Evolutionary conservation across 129 eudicot species (phyloP).

Genomic region (Tagetes patula): DNA sequence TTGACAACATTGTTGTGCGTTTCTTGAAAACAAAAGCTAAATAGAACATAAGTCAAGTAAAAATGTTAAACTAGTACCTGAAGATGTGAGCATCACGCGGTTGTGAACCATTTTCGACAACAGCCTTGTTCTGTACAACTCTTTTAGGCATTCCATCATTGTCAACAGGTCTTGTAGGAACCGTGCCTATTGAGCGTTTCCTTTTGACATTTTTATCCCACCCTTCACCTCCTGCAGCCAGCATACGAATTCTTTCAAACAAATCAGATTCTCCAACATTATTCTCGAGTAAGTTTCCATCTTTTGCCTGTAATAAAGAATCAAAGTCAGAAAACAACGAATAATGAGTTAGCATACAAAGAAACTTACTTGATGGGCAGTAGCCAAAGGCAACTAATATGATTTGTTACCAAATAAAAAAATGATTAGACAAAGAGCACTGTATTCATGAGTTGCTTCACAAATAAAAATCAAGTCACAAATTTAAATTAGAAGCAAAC

Average conservation of each 20-base stretch:
- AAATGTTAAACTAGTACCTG: constrained; percentile 41
- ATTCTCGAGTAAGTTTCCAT: constrained; percentile 51
- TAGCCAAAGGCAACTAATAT: not conserved
- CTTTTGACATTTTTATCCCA: constrained; percentile 88
- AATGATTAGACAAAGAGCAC: constrained; percentile 4
- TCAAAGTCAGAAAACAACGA: not conserved
- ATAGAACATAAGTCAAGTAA: constrained; percentile 2
- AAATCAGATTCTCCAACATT: constrained; percentile 50
- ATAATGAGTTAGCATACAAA: constrained; percentile 9
- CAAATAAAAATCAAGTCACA: constrained; percentile 19
- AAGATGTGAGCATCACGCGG: constrained; percentile 47
- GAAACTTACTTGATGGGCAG: not conserved
- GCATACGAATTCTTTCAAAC: constrained; percentile 61
- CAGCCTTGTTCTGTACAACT: constrained; percentile 50
- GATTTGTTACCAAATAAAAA: constrained; percentile 17
- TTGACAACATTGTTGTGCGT: not conserved
- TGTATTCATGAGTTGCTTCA: not conserved
- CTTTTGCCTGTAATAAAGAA: constrained; percentile 37
- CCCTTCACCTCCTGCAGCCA: constrained; percentile 83
- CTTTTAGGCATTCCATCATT: constrained; percentile 57
- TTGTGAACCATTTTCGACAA: constrained; percentile 48
- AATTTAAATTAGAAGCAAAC: constrained; percentile 42
- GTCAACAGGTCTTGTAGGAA: constrained; percentile 48
- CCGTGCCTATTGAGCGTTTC: constrained; percentile 72
- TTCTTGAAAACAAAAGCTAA: not conserved